Evolutionary conservation across 345 rosid genomes (phyloP), one percentile per base, ranked within the genome.

Genomic region (Eucalyptus victrix): DNA sequence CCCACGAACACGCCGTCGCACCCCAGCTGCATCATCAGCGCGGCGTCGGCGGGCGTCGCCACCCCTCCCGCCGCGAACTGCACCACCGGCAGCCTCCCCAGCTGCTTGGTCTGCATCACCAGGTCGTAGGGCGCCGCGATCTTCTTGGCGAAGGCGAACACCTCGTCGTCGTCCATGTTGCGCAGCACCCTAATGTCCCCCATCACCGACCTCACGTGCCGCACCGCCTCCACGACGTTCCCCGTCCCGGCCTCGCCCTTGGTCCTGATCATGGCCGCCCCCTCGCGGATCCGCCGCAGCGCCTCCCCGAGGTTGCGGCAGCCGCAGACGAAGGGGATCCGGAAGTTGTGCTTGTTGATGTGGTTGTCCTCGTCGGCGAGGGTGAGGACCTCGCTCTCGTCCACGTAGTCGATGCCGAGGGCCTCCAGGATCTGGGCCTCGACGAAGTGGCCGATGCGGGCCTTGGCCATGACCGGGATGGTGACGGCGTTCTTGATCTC

Each of bases 41-140:
- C 92, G 9, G 94, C 94, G 54, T 92, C 94, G 10, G 93, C 92
- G 3, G 93, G 94, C 9, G 94, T 92, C 65, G 94, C 92, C 42
- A 92, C 93, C 19, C 94, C 94, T 5, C 94, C 92, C 7, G 93
- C 92, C 3, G 94, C 92, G 44, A 92, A 92, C 18, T 91, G 94
- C 86, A 92, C 94, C 89, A 92, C 94, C 34, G 94, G 94, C 3
- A 92, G 90, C 93, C 92, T 88, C 91, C 94, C 94, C 72, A 92
- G 89, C 93, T 91, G 94, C 91, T 92, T 91, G n/a, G 94, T 92
- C 92, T 91, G 92, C 93, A 92, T 92, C 69, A 92, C 93, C 69
- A 92, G 87, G 87, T 92, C 94, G 87, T 89, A 92, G 4, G 94
- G 93, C 6, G 93, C 94, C 7, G 90, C 91, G 14, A 92, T 91